A percentile compares a stretch with the other conserved stretches of the same genome.
Conservation (phyloP, 2,329 filamentous ascomycete species). For the Claviceps sp. region DNA sequence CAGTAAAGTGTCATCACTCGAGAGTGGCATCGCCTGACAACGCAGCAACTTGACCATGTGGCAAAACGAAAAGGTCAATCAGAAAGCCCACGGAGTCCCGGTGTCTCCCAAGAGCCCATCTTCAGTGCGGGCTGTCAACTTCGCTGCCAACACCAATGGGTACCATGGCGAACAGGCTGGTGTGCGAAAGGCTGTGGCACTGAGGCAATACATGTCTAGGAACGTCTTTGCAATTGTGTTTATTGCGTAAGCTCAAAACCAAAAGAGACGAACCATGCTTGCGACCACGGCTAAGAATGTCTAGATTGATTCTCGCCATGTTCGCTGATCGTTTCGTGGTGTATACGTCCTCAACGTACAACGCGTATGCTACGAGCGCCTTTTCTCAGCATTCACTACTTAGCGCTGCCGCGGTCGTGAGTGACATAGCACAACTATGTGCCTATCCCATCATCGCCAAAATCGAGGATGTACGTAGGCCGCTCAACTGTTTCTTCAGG, state of each 20-base stretch:
- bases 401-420: constrained; percentile 27
- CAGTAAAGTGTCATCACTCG: not conserved
- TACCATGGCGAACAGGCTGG: not conserved
- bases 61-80: not conserved
- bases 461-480: constrained; percentile 31
- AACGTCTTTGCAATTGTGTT: constrained; percentile 13
- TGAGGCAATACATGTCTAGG: constrained; percentile 13
- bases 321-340: constrained; percentile 18
- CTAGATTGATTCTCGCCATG: constrained; percentile 17
- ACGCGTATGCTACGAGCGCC: constrained; percentile 19
- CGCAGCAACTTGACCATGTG: not conserved
- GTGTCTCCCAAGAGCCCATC: not conserved
- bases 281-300: not conserved
- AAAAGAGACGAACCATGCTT: not conserved
- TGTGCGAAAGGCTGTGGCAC: constrained; percentile 8
- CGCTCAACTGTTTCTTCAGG: not conserved
- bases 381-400: constrained; percentile 36
- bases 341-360: constrained; percentile 19
- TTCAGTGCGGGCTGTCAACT: not conserved
- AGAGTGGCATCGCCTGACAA: no score
- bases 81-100: not conserved
- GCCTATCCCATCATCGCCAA: constrained; percentile 48
- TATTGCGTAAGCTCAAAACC: constrained; percentile 6
- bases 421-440: constrained; percentile 34
- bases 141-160: constrained; percentile 5